A percentile compares a stretch with the other conserved stretches of the same genome.
phyloP scores from a whole-genome alignment of 1,139 yeast genomes.

The Meyerozyma elateridarum region DNA sequence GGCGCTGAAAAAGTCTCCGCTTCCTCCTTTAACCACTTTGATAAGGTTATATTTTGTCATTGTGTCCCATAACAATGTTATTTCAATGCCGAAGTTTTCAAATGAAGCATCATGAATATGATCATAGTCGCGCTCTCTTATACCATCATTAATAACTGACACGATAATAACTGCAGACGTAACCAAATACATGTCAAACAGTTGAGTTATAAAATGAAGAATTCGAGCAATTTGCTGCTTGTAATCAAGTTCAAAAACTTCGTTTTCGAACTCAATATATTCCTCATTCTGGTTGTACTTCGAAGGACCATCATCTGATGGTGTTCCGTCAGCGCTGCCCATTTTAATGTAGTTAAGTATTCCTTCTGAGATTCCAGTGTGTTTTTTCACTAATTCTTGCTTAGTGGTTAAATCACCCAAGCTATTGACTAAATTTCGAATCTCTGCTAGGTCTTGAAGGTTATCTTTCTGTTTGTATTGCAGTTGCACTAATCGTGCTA shows the following conservation, averaged over 20 bases:
- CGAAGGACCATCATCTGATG: slow-evolving; percentile 11
- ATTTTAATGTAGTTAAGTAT: slow-evolving; percentile 50
- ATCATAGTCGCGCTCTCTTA: slow-evolving; percentile 55
- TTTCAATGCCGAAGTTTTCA: slow-evolving; percentile 56
- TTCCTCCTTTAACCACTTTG: slow-evolving; percentile 18
- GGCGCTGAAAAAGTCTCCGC: slow-evolving; percentile 28
- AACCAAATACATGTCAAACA: slow-evolving; percentile 31
- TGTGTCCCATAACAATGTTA: slow-evolving; percentile 27
- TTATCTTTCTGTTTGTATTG: slow-evolving; percentile 62
- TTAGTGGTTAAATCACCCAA: slow-evolving; percentile 63
- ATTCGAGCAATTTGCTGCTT: slow-evolving; percentile 46
- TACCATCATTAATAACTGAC: slow-evolving; percentile 59
- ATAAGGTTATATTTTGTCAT: slow-evolving; percentile 24
- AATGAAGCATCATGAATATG: slow-evolving; percentile 44
- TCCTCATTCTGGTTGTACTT: slow-evolving; percentile 41
- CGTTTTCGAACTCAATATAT: slow-evolving; percentile 69
- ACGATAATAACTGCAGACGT: slow-evolving; percentile 51
- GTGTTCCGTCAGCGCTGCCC: slow-evolving; percentile 18
- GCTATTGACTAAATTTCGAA: slow-evolving; percentile 67
- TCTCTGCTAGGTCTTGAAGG: slow-evolving; percentile 47
- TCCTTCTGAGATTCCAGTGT: slow-evolving; percentile 71
- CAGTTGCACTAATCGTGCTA: slow-evolving; percentile 68
- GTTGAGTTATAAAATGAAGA: slow-evolving; percentile 44
- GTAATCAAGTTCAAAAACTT: slow-evolving; percentile 56
- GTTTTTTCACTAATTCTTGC: slow-evolving; percentile 68